Conservation (phyloP, 495 filamentous ascomycete genomes). For the Xylaria scruposa region DNA sequence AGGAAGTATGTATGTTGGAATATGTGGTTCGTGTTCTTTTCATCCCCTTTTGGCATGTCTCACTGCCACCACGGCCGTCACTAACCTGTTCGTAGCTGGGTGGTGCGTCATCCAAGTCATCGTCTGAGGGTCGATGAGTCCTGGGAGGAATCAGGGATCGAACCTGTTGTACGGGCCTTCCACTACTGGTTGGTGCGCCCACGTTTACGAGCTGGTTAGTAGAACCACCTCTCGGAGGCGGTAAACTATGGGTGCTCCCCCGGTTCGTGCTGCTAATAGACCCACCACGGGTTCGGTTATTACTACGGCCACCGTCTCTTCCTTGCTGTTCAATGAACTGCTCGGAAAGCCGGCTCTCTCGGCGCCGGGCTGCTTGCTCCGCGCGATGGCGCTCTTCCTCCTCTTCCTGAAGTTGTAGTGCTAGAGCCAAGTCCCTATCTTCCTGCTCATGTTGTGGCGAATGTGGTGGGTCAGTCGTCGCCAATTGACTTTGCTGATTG, state of each 20-base stretch:
- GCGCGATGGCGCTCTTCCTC: conserved; percentile 71
- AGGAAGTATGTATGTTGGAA: not conserved
- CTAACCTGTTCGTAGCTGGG: conserved; percentile 77
- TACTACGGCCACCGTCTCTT: conserved; percentile 32
- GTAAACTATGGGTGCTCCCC: conserved; percentile 29
- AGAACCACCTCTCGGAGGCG: conserved; percentile 32
- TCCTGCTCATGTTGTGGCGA: conserved; percentile 65
- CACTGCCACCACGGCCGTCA: not conserved
- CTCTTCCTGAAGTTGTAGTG: conserved; percentile 83
- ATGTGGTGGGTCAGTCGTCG: conserved; percentile 36
- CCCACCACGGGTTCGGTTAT: conserved; percentile 33
- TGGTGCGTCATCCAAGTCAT: conserved; percentile 69
- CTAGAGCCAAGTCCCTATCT: conserved; percentile 80
- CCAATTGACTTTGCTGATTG: conserved; percentile 33
- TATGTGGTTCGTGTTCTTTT: not conserved
- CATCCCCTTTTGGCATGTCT: not conserved
- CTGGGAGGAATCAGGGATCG: conserved; percentile 52
- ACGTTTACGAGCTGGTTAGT: conserved; percentile 36
- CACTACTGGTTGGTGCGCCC: conserved; percentile 29
- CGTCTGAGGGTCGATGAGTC: conserved; percentile 47
- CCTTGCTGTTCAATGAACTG: conserved; percentile 65
- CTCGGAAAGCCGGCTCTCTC: conserved; percentile 58
- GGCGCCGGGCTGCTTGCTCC: conserved; percentile 54
- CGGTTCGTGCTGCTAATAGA: conserved; percentile 29
- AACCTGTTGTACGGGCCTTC: conserved; percentile 45